phyloP scores from a whole-genome alignment of 192 early-diverging fungal species.

The Entophlyctis luteolus region DNA sequence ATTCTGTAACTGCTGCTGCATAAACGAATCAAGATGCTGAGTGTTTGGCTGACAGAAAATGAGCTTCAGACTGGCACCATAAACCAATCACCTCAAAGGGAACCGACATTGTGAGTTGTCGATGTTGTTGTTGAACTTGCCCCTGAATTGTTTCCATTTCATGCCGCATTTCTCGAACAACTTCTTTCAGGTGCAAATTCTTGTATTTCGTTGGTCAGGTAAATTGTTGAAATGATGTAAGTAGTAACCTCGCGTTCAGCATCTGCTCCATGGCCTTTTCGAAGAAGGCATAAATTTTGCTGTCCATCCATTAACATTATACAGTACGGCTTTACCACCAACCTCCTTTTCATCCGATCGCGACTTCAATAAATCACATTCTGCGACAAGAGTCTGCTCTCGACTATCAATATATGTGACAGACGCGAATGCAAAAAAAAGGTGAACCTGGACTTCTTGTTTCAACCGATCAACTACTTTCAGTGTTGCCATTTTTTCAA shows the following conservation, averaged over 20 bases:
- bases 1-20: slow-evolving; percentile 14
- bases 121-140: neutral
- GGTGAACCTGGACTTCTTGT: neutral
- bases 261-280: neutral
- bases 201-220: neutral
- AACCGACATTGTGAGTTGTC: neutral
- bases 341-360: neutral
- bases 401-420: no score
- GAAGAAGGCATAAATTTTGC: neutral
- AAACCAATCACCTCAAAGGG: no score
- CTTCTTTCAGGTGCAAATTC: slow-evolving; percentile 23
- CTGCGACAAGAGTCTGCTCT: no score
- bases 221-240: neutral
- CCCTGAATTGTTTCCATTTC: slow-evolving; percentile 36
- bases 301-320: neutral
- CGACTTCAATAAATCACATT: no score
- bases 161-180: slow-evolving; percentile 39
- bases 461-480: neutral
- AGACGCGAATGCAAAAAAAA: neutral
- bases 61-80: no score
- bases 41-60: no score
- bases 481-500: neutral
- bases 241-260: neutral
- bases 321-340: neutral
- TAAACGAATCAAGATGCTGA: no score